Evolutionary conservation across 2,329 filamentous ascomycete species (phyloP).

Genomic region (Xylaria sp.): DNA sequence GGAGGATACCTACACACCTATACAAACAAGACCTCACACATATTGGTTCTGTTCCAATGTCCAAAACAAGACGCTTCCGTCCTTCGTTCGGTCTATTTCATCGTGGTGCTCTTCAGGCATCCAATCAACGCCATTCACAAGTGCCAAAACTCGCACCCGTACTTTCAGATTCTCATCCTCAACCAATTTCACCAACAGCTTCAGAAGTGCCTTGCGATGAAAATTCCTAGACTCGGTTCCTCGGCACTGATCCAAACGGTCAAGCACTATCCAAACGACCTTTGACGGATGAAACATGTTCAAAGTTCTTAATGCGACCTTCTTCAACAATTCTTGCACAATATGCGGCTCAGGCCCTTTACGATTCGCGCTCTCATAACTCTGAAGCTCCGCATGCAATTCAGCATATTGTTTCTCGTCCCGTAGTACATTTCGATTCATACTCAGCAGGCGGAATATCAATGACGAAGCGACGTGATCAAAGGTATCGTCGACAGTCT

Average conservation of each 20-base stretch:
- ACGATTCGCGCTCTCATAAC: not conserved
- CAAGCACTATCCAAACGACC: not conserved
- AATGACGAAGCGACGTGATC: not conserved
- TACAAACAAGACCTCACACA: too few relatives aligned
- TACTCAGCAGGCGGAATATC: not conserved
- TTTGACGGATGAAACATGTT: not conserved
- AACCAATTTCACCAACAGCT: slow-evolving; percentile 3
- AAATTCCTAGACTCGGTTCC: not conserved
- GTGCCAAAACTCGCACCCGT: not conserved
- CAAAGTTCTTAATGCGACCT: not conserved
- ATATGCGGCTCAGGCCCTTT: not conserved
- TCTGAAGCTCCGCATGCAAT: not conserved
- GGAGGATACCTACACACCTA: too few relatives aligned
- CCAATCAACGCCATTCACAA: slow-evolving; percentile 10
- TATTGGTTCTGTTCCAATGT: slow-evolving; percentile 7
- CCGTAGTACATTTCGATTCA: not conserved
- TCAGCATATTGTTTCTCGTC: not conserved
- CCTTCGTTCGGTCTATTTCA: not conserved
- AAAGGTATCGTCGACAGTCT: not conserved
- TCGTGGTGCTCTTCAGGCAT: not conserved
- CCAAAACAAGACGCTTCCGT: not conserved
- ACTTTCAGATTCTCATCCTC: not conserved
- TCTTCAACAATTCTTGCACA: not conserved
- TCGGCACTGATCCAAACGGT: slow-evolving; percentile 1
- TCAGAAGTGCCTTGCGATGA: slow-evolving; percentile 3